Evolutionary conservation across 2,329 filamentous ascomycete species (phyloP), one percentile per base, ranked within the genome.

Genomic region (Talaromyces atroroseus): DNA sequence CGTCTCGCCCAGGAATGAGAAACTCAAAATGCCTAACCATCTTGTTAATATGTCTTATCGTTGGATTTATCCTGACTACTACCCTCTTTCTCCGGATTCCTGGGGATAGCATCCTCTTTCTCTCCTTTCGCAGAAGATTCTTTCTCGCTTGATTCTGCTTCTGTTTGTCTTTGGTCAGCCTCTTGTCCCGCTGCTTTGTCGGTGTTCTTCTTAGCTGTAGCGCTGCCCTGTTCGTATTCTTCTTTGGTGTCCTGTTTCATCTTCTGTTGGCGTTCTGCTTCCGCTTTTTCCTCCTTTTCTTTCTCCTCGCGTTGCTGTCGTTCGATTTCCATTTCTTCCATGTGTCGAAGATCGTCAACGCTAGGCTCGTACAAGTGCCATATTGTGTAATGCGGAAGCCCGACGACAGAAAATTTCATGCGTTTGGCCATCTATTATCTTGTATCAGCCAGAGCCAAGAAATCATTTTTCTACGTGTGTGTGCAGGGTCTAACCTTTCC

Each of bases 311-410:
- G 87, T 24, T 84, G 85, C 61, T 89, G 81, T 55, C 88, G 85
- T 70, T 97, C 92, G 62, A 86, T 80, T 69, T 97, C 92, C 92
- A 97, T 96, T 74, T 96, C 91, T 78, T 92, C 92, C 94, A 99
- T 99, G 68, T 97, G 94, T 58, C 89, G 86, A 61, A 97, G 89
- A 67, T 99, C 94, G 67, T 99, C 94, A 16, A 96, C 89, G 66
- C 90, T 96, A n/a, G 94, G 94, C 74, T 99, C 94, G 77, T 99
- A 99, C 67, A 99, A 80, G 85, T 99, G 94, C 94, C 94, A 99
- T 62, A 99, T 96, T 1, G 91, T 96, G 73, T 99, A 99, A 71
- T 99, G 94, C 6, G 94, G 94, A 48, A 99, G 80, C 32, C 94
- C 94, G 58, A 99, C 88, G 18, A 99, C 94, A 0, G 92, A 96